Percentiles rank a stretch among this genome's conserved stretches.
These are phyloP conservation scores for Candida parachauliodes DNA, from an alignment of 805 yeast genomes.

Conservation along the genomic window DNA sequence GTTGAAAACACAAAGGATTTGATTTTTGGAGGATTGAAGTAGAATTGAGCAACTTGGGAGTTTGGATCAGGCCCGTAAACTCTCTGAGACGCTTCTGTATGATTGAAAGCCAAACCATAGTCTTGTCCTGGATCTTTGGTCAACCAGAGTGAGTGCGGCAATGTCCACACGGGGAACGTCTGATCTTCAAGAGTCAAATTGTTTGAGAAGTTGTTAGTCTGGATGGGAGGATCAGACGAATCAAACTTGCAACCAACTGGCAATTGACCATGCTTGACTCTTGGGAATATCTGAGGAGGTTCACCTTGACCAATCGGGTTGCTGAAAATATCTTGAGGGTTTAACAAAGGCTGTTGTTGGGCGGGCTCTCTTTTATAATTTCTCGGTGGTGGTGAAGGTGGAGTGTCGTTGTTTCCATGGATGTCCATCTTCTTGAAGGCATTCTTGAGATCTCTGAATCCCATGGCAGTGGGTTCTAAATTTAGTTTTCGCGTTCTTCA, in stretches of 20 bases:
- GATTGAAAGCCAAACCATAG: constrained; percentile 66
- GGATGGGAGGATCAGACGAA: constrained; percentile 41
- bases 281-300: constrained; percentile 43
- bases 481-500: no score
- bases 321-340: constrained; percentile 32
- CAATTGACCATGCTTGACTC: constrained; percentile 27
- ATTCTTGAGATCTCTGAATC: constrained; percentile 5
- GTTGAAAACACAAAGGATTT: constrained; percentile 52
- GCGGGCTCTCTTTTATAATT: neutral
- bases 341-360: no score
- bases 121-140: constrained; percentile 44
- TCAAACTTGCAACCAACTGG: constrained; percentile 30
- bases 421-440: neutral
- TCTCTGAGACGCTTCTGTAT: constrained; percentile 52
- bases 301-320: constrained; percentile 39
- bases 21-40: constrained; percentile 64
- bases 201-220: constrained; percentile 77
- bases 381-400: constrained; percentile 5
- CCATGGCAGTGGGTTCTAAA: no score
- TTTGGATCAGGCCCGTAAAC: constrained; percentile 68
- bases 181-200: constrained; percentile 67
- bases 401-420: neutral
- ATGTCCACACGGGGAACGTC: constrained; percentile 72
- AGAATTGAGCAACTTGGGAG: constrained; percentile 52
- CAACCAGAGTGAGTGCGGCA: constrained; percentile 76